Percentiles rank a stretch among this genome's conserved stretches.
These are phyloP conservation scores for Astraeus odoratus DNA, from an alignment of 768 basidiomycete species.

Conservation along the genomic window DNA sequence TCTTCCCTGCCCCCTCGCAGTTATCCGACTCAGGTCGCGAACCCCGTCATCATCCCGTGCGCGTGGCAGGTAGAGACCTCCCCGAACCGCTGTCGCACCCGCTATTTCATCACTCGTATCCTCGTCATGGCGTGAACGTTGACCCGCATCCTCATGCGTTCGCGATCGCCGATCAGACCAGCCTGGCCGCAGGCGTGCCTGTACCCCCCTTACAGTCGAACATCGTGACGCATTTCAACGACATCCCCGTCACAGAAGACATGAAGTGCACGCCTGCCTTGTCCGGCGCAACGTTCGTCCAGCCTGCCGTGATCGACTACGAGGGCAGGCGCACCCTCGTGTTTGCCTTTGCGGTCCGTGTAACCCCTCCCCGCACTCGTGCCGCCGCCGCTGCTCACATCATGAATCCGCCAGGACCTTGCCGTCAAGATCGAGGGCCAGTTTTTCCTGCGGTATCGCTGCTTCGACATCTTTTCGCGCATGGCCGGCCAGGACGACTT, in stretches of 20 bases:
- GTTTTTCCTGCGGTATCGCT: conserved; percentile 66
- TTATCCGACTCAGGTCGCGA: conserved; percentile 2
- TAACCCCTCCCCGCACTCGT: conserved; percentile 6
- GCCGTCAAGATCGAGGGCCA: conserved; percentile 61
- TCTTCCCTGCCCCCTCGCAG: conserved; percentile 50
- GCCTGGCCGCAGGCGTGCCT: conserved; percentile 4
- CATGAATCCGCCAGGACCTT: conserved; percentile 44
- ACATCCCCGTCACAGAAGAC: conserved; percentile 39
- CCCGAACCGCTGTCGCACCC: conserved; percentile 3
- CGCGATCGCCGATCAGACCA: conserved; percentile 9
- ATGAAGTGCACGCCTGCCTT: conserved; percentile 41
- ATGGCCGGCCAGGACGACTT: conserved; percentile 22
- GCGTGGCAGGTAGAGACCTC: conserved; percentile 10
- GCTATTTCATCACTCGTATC: conserved; percentile 10
- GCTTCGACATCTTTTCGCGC: conserved; percentile 52
- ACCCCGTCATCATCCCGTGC: conserved; percentile 10
- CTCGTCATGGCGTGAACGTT: conserved; percentile 1
- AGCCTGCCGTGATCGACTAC: conserved; percentile 48
- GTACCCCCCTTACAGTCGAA: conserved; percentile 23
- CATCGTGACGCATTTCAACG: conserved; percentile 36
- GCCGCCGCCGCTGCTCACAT: not conserved
- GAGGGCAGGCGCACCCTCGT: conserved; percentile 45
- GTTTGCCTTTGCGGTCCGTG: conserved; percentile 56
- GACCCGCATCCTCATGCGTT: conserved; percentile 19
- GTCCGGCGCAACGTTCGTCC: conserved; percentile 57